Base-by-base conservation (phyloP, 768 basidiomycete species). In the Chiua virens region DNA sequence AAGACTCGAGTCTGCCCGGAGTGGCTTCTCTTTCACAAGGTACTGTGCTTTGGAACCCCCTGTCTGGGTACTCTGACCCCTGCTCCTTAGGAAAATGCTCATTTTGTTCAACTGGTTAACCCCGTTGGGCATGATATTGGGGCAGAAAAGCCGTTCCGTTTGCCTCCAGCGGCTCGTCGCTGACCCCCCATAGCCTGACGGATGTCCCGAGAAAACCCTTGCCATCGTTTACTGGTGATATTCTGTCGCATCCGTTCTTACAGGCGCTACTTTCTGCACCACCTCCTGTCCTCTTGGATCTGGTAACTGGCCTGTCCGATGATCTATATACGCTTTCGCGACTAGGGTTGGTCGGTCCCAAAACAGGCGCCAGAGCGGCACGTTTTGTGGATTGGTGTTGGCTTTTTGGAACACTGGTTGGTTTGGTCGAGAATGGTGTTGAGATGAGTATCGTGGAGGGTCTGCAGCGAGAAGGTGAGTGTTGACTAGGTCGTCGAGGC, bases 351-450 rank as follows among this genome's bases (percentile, higher is more conserved):
- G 58, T 92, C 5, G 81, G 86, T 6, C 78, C 80, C 57, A 77
- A 74, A 44, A 69, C 79, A 1, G 91, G 91, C 17, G 77, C 80
- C 44, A 79, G 83, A 32, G 91, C 89, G 4, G 89, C 75, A 32
- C 79, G 82, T 11, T 82, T 91, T 61, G 82, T 90, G 2, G 83
- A 92, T 66, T 92, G 87, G 87, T 91, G 90, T 64, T 93, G 90
- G 91, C 77, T 93, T 55, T 71, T 87, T 25, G 75, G 85, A 15
- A 93, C 89, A 0, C 73, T 92, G 27, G 89, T 89, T 13, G 85
- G 84, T 42, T 73, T 93, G 6, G 89, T 92, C 8, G 89, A 92
- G 72, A 90, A 92, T 65, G 81, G 82, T 8, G 83, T 93, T 4
- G 89, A 93, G 65, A 76, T 86, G 59, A 77, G 82, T 55, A 79